These are phyloP conservation scores for Penicillium glabrum DNA, from an alignment of 2,329 filamentous ascomycete genomes.

Conservation along the genomic window DNA sequence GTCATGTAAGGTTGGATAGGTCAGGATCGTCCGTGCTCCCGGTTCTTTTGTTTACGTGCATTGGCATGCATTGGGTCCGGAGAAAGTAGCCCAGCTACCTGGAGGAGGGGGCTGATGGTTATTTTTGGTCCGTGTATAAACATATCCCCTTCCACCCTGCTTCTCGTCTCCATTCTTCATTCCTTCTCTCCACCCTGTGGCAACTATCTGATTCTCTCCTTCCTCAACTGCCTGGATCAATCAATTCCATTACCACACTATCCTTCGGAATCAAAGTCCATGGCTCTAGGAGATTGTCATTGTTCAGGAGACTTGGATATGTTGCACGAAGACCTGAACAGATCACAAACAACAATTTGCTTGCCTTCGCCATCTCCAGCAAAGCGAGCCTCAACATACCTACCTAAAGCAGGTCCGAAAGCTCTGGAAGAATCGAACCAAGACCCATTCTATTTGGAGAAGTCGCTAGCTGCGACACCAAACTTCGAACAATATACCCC, in stretches of 20 bases:
- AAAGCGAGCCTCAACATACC: slow-evolving; percentile 33
- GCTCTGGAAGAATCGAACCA: slow-evolving; percentile 35
- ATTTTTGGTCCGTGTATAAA: slow-evolving; percentile 39
- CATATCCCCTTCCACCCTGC: slow-evolving; percentile 29
- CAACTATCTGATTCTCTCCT: slow-evolving; percentile 1
- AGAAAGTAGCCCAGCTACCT: slow-evolving; percentile 21
- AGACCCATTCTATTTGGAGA: slow-evolving; percentile 42
- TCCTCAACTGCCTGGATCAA: slow-evolving; percentile 7
- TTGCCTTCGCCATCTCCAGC: slow-evolving; percentile 27
- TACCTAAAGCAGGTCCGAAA: slow-evolving; percentile 25
- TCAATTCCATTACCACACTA: slow-evolving; percentile 9
- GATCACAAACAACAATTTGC: slow-evolving; percentile 33
- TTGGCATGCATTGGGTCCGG: slow-evolving; percentile 36
- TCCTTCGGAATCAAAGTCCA: slow-evolving; percentile 32
- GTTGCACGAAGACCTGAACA: slow-evolving; percentile 30
- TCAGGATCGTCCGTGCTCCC: slow-evolving; percentile 34
- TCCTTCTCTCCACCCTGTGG: slow-evolving; percentile 9
- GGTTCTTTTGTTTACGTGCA: slow-evolving; percentile 40
- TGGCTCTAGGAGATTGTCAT: slow-evolving; percentile 37
- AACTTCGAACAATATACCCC: slow-evolving; percentile 25
- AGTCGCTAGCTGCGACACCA: slow-evolving; percentile 30
- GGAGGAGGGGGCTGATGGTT: slow-evolving; percentile 8
- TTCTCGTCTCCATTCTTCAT: slow-evolving; percentile 14
- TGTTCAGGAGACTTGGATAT: slow-evolving; percentile 35
- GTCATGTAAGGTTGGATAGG: slow-evolving; percentile 42